These are phyloP conservation scores for Globisporangium spiculum DNA, from an alignment of 352 stramenopile genomes.

Conservation along the genomic window DNA sequence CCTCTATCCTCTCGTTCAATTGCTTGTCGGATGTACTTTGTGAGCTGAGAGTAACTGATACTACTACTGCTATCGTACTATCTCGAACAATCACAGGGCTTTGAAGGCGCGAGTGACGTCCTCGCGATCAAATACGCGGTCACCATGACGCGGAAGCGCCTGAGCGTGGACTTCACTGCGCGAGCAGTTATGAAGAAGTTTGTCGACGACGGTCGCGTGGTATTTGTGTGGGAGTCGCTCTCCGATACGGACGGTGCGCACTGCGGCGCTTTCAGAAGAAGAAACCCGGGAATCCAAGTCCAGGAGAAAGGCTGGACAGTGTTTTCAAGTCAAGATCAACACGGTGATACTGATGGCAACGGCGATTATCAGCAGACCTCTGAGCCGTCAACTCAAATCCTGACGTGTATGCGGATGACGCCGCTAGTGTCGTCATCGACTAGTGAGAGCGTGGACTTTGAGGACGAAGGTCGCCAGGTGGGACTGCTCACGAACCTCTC, in stretches of 20 bases:
- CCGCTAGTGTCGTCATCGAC: conserved; percentile 18
- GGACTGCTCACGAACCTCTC: conserved; percentile 27
- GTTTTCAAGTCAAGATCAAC: not conserved
- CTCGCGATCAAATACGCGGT: conserved; percentile 31
- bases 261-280: not conserved
- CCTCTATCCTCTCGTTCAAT: too few relatives aligned
- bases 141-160: conserved; percentile 21
- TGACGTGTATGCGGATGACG: conserved; percentile 32
- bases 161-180: conserved; percentile 24
- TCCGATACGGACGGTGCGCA: conserved; percentile 10
- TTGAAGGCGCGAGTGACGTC: conserved; percentile 15
- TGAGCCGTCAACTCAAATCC: conserved; percentile 11
- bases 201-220: conserved; percentile 18
- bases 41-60: too few relatives aligned
- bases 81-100: conserved; percentile 6
- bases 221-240: conserved; percentile 30
- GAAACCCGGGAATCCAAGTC: conserved; percentile 2
- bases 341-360: not conserved
- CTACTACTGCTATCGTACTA: too few relatives aligned
- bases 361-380: not conserved
- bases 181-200: conserved; percentile 32
- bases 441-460: not conserved
- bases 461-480: conserved; percentile 20
- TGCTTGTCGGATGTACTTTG: too few relatives aligned
- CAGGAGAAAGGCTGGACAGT: conserved; percentile 12